These are phyloP conservation scores for Exophiala mesophila DNA, from an alignment of 2,329 filamentous ascomycete species.

Conservation along the genomic window DNA sequence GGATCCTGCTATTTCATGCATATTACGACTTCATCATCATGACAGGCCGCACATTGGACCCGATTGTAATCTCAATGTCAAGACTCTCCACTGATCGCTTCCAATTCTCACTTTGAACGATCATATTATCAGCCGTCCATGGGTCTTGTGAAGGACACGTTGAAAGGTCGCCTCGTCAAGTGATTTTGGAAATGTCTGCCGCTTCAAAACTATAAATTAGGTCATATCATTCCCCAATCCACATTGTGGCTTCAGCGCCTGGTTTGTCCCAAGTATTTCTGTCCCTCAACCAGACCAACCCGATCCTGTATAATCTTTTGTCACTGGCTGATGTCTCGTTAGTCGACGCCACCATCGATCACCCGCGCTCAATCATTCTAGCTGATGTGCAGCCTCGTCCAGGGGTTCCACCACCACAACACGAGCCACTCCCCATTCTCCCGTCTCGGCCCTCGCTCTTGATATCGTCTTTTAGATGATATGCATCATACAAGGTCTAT, in stretches of 20 bases:
- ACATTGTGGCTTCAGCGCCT: no score
- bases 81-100: no score
- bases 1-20: background rate
- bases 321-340: no score
- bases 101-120: no score
- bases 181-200: background rate
- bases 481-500: slow-evolving; percentile 22
- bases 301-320: no score
- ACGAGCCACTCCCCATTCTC: slow-evolving; percentile 6
- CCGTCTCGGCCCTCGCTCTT: background rate
- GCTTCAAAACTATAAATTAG: background rate
- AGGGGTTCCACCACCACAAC: background rate
- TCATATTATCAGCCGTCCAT: no score
- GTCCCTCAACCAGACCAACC: no score
- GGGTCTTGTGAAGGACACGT: no score
- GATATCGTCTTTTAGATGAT: background rate
- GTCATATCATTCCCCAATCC: background rate
- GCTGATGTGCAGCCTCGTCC: slow-evolving; percentile 1
- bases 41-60: background rate
- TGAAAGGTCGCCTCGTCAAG: background rate
- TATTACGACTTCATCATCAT: background rate
- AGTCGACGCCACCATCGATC: background rate
- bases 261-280: no score
- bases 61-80: background rate
- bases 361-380: background rate